A percentile compares a stretch with the other conserved stretches of the same genome.
Evolutionary conservation across 2,329 filamentous ascomycete genomes (phyloP).

Genomic region (Westerdykella ornata): DNA sequence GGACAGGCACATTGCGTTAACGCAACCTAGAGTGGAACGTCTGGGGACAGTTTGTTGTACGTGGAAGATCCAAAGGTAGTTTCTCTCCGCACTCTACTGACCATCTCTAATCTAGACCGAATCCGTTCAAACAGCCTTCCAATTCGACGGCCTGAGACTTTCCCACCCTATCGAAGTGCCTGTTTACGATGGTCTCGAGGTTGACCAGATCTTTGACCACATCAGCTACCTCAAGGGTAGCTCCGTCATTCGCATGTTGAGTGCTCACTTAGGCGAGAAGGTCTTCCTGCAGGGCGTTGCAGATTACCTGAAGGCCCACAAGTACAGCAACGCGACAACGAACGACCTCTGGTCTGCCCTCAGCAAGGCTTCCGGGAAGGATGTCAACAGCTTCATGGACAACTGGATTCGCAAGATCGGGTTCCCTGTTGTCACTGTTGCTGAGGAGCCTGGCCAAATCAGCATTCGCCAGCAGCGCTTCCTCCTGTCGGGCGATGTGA

Average conservation of each 20-base stretch:
- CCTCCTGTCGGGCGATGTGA: constrained; percentile 83
- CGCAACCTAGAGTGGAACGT: constrained; percentile 74
- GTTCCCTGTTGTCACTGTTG: constrained; percentile 80
- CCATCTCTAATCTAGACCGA: constrained; percentile 57
- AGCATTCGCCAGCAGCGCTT: constrained; percentile 80
- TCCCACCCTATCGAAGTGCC: constrained; percentile 96
- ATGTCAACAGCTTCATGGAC: constrained; percentile 82
- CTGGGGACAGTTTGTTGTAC: constrained; percentile 89
- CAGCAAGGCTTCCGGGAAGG: constrained; percentile 76
- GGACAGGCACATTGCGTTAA: constrained; percentile 7
- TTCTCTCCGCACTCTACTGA: constrained; percentile 27
- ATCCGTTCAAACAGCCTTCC: constrained; percentile 84
- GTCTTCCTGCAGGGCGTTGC: constrained; percentile 87
- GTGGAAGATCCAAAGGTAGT: constrained; percentile 51
- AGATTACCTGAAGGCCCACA: constrained; percentile 79
- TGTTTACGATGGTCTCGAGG: constrained; percentile 85
- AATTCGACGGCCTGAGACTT: constrained; percentile 79
- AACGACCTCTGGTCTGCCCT: constrained; percentile 86
- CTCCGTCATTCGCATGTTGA: constrained; percentile 94
- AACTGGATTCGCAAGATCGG: constrained; percentile 95
- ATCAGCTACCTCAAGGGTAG: constrained; percentile 97
- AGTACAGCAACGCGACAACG: constrained; percentile 85
- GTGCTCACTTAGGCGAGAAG: constrained; percentile 78
- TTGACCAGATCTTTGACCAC: constrained; percentile 95
- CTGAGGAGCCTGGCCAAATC: constrained; percentile 77